Evolutionary conservation across 495 filamentous ascomycete genomes (phyloP).

Genomic region (Collariella sp.): DNA sequence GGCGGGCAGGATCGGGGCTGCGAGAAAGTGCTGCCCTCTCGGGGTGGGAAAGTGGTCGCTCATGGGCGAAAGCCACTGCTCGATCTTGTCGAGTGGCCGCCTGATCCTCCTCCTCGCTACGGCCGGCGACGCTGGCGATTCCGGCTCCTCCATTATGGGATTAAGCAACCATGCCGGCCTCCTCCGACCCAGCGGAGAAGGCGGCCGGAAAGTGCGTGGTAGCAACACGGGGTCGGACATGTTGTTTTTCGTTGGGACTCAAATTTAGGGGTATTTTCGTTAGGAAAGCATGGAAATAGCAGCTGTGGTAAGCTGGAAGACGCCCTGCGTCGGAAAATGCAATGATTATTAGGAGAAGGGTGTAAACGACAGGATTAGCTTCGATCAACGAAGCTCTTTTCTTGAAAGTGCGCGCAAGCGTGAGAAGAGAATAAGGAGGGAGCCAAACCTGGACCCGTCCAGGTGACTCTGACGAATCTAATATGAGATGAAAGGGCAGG

Average conservation of each 20-base stretch:
- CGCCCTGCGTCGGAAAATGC: conserved; percentile 36
- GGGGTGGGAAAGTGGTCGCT: conserved; percentile 57
- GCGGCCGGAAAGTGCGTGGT: conserved; percentile 52
- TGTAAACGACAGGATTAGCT: conserved; percentile 36
- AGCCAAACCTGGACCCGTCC: conserved; percentile 11
- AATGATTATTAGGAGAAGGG: conserved; percentile 22
- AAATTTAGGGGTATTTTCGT: conserved; percentile 15
- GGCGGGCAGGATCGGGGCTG: conserved; percentile 43
- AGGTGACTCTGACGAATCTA: conserved; percentile 25
- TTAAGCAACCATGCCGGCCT: conserved; percentile 59
- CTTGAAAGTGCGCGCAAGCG: conserved; percentile 24
- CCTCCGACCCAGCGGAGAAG: conserved; percentile 59
- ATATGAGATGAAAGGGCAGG: conserved; percentile 20
- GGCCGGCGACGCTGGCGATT: conserved; percentile 16
- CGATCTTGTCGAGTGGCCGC: conserved; percentile 43
- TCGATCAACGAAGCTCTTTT: conserved; percentile 46
- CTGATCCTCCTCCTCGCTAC: conserved; percentile 27
- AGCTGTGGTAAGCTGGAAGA: conserved; percentile 23
- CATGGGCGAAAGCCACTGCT: conserved; percentile 48
- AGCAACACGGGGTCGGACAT: conserved; percentile 53
- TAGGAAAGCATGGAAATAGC: conserved; percentile 19
- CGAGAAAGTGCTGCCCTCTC: conserved; percentile 48
- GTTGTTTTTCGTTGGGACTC: conserved; percentile 27
- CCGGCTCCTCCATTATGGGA: conserved; percentile 74
- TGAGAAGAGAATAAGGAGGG: conserved; percentile 28